Evolutionary conservation across 2,329 filamentous ascomycete genomes (phyloP).

Genomic region (Cercospora citrullina): DNA sequence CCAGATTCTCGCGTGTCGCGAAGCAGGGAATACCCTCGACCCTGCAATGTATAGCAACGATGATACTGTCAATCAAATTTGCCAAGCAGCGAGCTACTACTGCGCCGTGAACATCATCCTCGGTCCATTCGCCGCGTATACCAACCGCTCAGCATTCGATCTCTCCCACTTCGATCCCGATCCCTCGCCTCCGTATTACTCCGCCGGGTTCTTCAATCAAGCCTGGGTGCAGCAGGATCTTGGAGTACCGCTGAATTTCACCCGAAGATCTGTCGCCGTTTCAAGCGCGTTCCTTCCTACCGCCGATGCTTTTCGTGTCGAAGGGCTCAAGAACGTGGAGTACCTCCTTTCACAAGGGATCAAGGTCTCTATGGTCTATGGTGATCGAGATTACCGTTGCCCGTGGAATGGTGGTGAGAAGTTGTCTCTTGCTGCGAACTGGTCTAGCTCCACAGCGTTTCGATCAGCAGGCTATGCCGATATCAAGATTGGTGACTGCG

Average conservation of each 20-base stretch:
- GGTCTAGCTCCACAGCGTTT: constrained; percentile 27
- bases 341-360: constrained; percentile 32
- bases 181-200: constrained; percentile 26
- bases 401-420: constrained; percentile 36
- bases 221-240: constrained; percentile 48
- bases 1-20: constrained; percentile 54
- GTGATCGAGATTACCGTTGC: constrained; percentile 35
- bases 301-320: constrained; percentile 24
- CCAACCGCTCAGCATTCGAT: constrained; percentile 29
- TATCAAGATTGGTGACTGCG: constrained; percentile 32
- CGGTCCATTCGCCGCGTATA: constrained; percentile 15
- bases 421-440: constrained; percentile 34
- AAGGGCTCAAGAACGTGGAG: constrained; percentile 28
- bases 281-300: constrained; percentile 15
- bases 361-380: constrained; percentile 34
- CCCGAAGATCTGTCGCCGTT: constrained; percentile 25
- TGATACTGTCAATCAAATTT: constrained; percentile 43
- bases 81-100: constrained; percentile 35
- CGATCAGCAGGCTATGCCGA: constrained; percentile 36
- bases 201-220: constrained; percentile 49
- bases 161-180: constrained; percentile 29
- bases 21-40: constrained; percentile 50
- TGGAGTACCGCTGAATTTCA: constrained; percentile 51
- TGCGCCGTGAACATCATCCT: constrained; percentile 22
- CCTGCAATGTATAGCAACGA: constrained; percentile 49